phyloP scores from a whole-genome alignment of 495 filamentous ascomycete genomes.

The Amorphotheca resinae region DNA sequence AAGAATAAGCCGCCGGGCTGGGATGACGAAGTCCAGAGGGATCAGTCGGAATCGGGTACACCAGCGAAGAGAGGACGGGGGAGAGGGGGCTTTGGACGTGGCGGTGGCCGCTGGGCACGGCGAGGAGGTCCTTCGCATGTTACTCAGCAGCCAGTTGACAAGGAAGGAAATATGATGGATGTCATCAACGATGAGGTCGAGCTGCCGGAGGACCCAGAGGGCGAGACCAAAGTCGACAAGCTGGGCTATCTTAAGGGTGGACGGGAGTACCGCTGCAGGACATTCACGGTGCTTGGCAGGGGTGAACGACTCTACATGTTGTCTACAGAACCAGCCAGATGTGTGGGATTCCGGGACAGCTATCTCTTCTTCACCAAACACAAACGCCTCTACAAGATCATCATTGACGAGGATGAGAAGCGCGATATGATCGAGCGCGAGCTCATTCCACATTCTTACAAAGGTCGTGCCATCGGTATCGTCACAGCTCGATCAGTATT shows the following conservation, averaged over 20 bases:
- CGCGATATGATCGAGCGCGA: slow-evolving; percentile 80
- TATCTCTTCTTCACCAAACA: slow-evolving; percentile 98
- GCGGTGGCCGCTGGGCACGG: slow-evolving; percentile 56
- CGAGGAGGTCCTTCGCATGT: slow-evolving; percentile 64
- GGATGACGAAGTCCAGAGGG: slow-evolving; percentile 42
- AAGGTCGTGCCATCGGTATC: slow-evolving; percentile 92
- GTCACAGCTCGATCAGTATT: slow-evolving; percentile 95
- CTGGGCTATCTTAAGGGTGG: slow-evolving; percentile 66
- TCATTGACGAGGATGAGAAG: slow-evolving; percentile 81
- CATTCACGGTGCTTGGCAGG: slow-evolving; percentile 75
- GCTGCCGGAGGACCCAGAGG: slow-evolving; percentile 74
- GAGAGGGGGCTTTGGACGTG: slow-evolving; percentile 53
- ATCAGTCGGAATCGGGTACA: slow-evolving; percentile 42
- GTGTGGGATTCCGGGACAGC: slow-evolving; percentile 91
- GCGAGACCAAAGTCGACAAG: slow-evolving; percentile 87
- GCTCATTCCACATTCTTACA: slow-evolving; percentile 94
- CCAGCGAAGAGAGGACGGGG: slow-evolving; percentile 49
- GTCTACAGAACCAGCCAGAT: slow-evolving; percentile 90
- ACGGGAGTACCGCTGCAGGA: slow-evolving; percentile 85
- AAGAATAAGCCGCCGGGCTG: slow-evolving; percentile 71
- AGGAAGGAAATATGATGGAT: slow-evolving; percentile 85
- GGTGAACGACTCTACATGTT: slow-evolving; percentile 92
- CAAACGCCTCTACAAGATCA: slow-evolving; percentile 76
- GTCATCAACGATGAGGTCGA: slow-evolving; percentile 87
- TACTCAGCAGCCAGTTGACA: slow-evolving; percentile 78